Evolutionary conservation across 768 basidiomycete species (phyloP).

Genomic region (Clavaria fumosa): DNA sequence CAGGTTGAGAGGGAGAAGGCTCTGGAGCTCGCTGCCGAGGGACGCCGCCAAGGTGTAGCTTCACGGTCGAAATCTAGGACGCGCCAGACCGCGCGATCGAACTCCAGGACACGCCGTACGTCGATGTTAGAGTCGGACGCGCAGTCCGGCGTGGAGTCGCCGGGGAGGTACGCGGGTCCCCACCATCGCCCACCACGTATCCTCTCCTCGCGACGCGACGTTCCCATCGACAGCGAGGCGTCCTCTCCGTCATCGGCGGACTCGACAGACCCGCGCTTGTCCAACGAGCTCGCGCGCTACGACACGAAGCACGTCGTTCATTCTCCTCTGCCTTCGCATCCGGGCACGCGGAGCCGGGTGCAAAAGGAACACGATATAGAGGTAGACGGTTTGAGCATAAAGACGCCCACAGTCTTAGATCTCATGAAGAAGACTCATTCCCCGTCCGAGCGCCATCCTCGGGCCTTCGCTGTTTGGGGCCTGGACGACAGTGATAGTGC

Average conservation of each 20-base stretch:
- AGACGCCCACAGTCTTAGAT: constrained; percentile 45
- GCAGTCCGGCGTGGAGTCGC: constrained; percentile 48
- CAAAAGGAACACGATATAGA: constrained; percentile 46
- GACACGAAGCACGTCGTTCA: too few species aligned
- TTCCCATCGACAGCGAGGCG: constrained; percentile 28
- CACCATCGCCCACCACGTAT: constrained; percentile 32
- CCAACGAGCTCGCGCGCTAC: constrained; percentile 36
- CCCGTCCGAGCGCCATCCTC: constrained; percentile 26
- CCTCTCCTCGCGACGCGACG: constrained; percentile 34
- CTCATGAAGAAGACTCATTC: constrained; percentile 18
- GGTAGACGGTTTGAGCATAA: constrained; percentile 25
- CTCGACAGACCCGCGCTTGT: constrained; percentile 20
- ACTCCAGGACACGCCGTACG: constrained; percentile 28
- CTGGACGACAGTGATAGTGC: constrained; percentile 83
- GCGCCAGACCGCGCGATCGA: constrained; percentile 25
- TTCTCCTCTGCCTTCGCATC: constrained; percentile 14
- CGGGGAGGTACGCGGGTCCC: constrained; percentile 40
- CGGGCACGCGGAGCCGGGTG: constrained; percentile 39
- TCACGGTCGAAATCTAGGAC: constrained; percentile 1
- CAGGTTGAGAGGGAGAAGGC: constrained; percentile 17
- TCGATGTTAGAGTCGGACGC: too few species aligned
- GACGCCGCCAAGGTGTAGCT: constrained; percentile 14
- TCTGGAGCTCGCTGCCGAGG: constrained; percentile 16
- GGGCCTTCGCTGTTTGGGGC: constrained; percentile 76
- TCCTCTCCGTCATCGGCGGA: constrained; percentile 10